phyloP scores from a whole-genome alignment of 495 filamentous ascomycete genomes.

The Massariosphaeria phaeospora region DNA sequence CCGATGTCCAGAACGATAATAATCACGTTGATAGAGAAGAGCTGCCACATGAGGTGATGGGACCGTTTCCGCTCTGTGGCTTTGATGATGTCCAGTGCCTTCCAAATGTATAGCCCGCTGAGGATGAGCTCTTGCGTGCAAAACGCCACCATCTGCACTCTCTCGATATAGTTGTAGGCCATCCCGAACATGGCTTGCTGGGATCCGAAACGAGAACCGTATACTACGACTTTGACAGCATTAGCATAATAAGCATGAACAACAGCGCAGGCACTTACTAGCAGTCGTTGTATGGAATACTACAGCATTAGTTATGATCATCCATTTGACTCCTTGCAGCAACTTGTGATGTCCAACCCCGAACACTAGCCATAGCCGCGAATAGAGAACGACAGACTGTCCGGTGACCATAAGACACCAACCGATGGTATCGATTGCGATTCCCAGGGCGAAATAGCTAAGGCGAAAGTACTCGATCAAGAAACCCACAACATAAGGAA shows the following conservation, averaged over 20 bases:
- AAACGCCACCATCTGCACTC: conserved; percentile 33
- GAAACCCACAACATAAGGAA: conserved; percentile 28
- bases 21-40: conserved; percentile 28
- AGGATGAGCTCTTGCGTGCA: conserved; percentile 31
- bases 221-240: conserved; percentile 15
- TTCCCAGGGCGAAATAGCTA: conserved; percentile 8
- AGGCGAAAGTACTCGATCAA: conserved; percentile 22
- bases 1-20: conserved; percentile 31
- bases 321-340: conserved; percentile 21
- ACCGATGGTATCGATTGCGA: conserved; percentile 21
- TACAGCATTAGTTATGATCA: conserved; percentile 32
- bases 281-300: conserved; percentile 22
- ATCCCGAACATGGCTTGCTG: conserved; percentile 2
- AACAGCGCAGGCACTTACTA: conserved; percentile 1
- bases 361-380: conserved; percentile 30
- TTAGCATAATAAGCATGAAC: background rate
- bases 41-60: conserved; percentile 22
- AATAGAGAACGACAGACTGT: conserved; percentile 33
- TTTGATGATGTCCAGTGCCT: conserved; percentile 25
- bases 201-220: conserved; percentile 6
- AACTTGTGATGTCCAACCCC: conserved; percentile 1
- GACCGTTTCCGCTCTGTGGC: conserved; percentile 8
- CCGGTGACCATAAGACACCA: conserved; percentile 34
- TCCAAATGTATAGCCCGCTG: conserved; percentile 32
- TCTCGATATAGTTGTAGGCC: conserved; percentile 27